Evolutionary conservation across 495 filamentous ascomycete species (phyloP).

Genomic region (Parathielavia appendiculata): DNA sequence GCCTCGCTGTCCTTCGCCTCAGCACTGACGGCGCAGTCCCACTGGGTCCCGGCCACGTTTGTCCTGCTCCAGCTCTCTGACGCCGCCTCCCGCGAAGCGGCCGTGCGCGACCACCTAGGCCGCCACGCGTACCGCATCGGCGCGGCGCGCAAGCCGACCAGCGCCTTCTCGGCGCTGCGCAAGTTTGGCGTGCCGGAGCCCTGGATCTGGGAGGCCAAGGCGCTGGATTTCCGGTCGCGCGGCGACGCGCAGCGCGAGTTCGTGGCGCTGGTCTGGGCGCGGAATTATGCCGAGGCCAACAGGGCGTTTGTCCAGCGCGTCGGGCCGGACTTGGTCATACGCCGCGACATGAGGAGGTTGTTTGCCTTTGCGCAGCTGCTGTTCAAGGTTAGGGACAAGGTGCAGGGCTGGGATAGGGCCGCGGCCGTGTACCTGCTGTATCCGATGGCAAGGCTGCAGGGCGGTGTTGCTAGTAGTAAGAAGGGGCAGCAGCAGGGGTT

Average conservation of each 20-base stretch:
- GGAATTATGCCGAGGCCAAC: conserved; percentile 75
- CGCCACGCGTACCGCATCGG: conserved; percentile 56
- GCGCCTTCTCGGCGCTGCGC: conserved; percentile 29
- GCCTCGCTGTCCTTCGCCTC: conserved; percentile 65
- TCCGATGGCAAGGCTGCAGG: conserved; percentile 52
- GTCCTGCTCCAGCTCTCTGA: conserved; percentile 72
- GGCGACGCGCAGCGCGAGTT: conserved; percentile 61
- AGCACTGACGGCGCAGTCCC: conserved; percentile 60
- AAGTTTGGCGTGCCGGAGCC: conserved; percentile 61
- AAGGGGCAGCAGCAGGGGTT: conserved; percentile 26
- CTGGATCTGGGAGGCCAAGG: conserved; percentile 87
- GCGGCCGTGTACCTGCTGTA: conserved; percentile 82
- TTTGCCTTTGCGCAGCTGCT: conserved; percentile 49
- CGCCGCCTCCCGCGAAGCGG: conserved; percentile 54
- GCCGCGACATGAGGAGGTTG: conserved; percentile 59
- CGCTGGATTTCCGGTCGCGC: conserved; percentile 66
- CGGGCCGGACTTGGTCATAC: conserved; percentile 72
- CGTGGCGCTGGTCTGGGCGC: conserved; percentile 67
- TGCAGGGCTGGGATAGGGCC: conserved; percentile 62
- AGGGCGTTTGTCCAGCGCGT: conserved; percentile 70
- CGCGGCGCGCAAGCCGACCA: conserved; percentile 12
- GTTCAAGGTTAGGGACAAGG: conserved; percentile 57
- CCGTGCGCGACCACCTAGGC: conserved; percentile 64
- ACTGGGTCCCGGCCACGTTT: conserved; percentile 66
- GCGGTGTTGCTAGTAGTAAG: conserved; percentile 2